Evolutionary conservation across 768 basidiomycete species (phyloP).

Genomic region (Pleurotus eryngii): DNA sequence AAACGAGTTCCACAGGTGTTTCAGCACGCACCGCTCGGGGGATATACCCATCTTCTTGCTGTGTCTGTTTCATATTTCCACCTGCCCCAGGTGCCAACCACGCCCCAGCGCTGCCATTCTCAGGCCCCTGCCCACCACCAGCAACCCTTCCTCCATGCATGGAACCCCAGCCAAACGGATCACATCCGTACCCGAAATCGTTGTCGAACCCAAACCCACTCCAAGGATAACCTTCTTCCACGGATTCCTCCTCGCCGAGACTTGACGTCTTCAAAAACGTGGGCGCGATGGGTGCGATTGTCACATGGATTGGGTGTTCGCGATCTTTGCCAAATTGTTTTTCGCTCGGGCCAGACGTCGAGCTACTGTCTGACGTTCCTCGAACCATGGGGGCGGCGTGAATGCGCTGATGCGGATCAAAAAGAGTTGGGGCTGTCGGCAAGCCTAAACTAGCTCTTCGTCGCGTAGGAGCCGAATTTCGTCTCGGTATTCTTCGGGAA

Average conservation of each 20-base stretch:
- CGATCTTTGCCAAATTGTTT: slow-evolving; percentile 6
- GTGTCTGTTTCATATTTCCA: slow-evolving; percentile 13
- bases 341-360: slow-evolving; percentile 1
- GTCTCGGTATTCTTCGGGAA: slow-evolving; percentile 13
- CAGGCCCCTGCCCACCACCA: slow-evolving; percentile 10
- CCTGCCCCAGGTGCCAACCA: slow-evolving; percentile 10
- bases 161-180: slow-evolving; percentile 20
- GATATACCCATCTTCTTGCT: slow-evolving; percentile 13
- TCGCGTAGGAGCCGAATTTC: slow-evolving; percentile 3
- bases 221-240: slow-evolving; percentile 29
- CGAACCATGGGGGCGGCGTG: slow-evolving; percentile 2
- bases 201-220: slow-evolving; percentile 45
- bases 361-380: slow-evolving; percentile 3
- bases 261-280: slow-evolving; percentile 84
- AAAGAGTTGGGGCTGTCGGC: not conserved
- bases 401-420: not conserved
- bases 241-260: slow-evolving; percentile 38
- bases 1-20: slow-evolving; percentile 67
- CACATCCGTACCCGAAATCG: slow-evolving; percentile 31
- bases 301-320: slow-evolving; percentile 28
- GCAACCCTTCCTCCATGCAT: slow-evolving; percentile 17
- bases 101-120: slow-evolving; percentile 14
- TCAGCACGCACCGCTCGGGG: slow-evolving; percentile 31
- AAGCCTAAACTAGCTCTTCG: not conserved
- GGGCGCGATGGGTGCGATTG: slow-evolving; percentile 49